Evolutionary conservation across 139 green algal species (phyloP).

Genomic region (Nannochloris sp.): DNA sequence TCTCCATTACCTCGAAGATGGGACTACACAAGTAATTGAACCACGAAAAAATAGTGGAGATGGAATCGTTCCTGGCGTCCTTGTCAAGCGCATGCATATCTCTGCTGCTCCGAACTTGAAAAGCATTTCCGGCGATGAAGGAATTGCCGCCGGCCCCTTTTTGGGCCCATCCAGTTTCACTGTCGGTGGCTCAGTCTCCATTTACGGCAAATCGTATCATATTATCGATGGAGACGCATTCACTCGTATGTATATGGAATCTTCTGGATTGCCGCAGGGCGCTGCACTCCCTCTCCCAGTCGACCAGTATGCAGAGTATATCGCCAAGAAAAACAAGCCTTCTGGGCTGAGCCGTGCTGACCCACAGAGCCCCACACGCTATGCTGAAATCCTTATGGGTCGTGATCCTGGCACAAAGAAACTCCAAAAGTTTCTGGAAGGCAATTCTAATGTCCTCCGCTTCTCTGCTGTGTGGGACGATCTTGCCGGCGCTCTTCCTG

Average conservation of each 20-base stretch:
- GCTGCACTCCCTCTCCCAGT: conserved; percentile 39
- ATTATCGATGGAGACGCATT: conserved; percentile 75
- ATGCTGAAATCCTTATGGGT: conserved; percentile 70
- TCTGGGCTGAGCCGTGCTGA: conserved; percentile 6
- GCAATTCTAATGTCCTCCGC: conserved; percentile 38
- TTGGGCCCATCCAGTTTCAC: conserved; percentile 53
- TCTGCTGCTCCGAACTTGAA: background rate
- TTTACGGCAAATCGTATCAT: conserved; percentile 69
- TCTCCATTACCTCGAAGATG: conserved; percentile 87
- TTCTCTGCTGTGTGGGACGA: conserved; percentile 90
- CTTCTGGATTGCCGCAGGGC: conserved; percentile 23
- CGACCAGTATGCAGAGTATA: conserved; percentile 45
- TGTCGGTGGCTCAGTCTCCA: conserved; percentile 56
- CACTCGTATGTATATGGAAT: conserved; percentile 50
- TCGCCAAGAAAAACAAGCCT: conserved; percentile 12
- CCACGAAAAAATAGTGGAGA: conserved; percentile 28
- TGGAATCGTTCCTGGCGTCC: background rate
- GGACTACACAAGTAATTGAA: conserved; percentile 79
- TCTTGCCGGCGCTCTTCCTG: conserved; percentile 1
- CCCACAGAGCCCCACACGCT: conserved; percentile 24
- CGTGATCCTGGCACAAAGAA: conserved; percentile 50
- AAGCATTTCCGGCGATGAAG: background rate
- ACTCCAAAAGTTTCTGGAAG: conserved; percentile 64
- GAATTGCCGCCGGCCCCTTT: no score
- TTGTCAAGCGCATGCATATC: background rate